Evolutionary conservation across 2,329 filamentous ascomycete genomes (phyloP).

Genomic region (Aphanoascus verrucosus): DNA sequence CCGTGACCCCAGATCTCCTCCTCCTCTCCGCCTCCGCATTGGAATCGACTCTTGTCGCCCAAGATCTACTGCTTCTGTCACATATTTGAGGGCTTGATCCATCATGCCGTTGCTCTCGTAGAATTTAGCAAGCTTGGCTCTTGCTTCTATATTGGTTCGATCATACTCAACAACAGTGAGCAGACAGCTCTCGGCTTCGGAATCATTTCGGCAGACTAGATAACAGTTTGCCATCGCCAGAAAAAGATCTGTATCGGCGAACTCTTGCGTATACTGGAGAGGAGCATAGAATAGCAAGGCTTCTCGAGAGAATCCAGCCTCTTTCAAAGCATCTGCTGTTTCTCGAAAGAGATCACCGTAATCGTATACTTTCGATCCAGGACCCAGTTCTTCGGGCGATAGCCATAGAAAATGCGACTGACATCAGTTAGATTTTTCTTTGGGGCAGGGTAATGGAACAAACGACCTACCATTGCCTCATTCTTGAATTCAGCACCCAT

Average conservation of each 20-base stretch:
- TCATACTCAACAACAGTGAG: slow-evolving; percentile 63
- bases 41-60: slow-evolving; percentile 35
- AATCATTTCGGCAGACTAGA: slow-evolving; percentile 50
- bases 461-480: slow-evolving; percentile 59
- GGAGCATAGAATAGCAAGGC: slow-evolving; percentile 50
- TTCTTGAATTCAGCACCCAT: slow-evolving; percentile 49
- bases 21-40: slow-evolving; percentile 22
- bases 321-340: slow-evolving; percentile 49
- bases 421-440: neutral
- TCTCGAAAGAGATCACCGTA: slow-evolving; percentile 74
- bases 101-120: slow-evolving; percentile 65
- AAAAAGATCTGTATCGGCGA: slow-evolving; percentile 42
- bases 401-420: slow-evolving; percentile 60
- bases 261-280: slow-evolving; percentile 38
- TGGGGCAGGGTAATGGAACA: neutral
- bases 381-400: slow-evolving; percentile 48
- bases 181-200: slow-evolving; percentile 67
- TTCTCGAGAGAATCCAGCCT: slow-evolving; percentile 41
- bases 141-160: slow-evolving; percentile 60
- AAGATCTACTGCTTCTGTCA: slow-evolving; percentile 62
- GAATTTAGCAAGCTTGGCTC: slow-evolving; percentile 69
- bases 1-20: slow-evolving; percentile 19
- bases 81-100: slow-evolving; percentile 65
- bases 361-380: slow-evolving; percentile 47
- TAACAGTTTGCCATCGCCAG: slow-evolving; percentile 52